A percentile compares a stretch with the other conserved stretches of the same genome.
Conservation (phyloP, 768 basidiomycete species). For the Zangia roseola region DNA sequence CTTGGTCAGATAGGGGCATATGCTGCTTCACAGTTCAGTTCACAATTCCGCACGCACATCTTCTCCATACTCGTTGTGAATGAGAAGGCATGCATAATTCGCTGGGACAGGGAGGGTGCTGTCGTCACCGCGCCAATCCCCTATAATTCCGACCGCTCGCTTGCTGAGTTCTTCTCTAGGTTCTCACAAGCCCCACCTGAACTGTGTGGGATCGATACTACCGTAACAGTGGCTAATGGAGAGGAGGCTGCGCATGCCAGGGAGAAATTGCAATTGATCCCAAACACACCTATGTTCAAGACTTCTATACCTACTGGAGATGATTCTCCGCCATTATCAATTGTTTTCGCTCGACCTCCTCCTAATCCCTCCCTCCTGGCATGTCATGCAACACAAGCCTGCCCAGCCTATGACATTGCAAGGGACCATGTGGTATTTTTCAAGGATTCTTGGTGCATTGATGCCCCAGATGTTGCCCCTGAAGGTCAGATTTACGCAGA, state of each 20-base stretch:
- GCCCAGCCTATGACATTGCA: too few relatives aligned
- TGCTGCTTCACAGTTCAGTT: constrained; percentile 15
- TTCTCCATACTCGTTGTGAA: constrained; percentile 31
- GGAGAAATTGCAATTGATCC: not conserved
- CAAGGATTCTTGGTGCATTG: too few relatives aligned
- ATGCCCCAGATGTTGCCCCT: too few relatives aligned
- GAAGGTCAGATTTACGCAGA: too few relatives aligned
- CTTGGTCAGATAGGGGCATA: constrained; percentile 28
- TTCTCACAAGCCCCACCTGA: constrained; percentile 15
- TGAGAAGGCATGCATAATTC: constrained; percentile 26
- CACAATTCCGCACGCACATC: constrained; percentile 29
- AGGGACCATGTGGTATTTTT: too few relatives aligned
- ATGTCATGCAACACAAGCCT: too few relatives aligned
- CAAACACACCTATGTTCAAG: too few relatives aligned
- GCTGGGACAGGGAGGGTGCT: constrained; percentile 34
- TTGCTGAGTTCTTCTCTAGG: constrained; percentile 25
- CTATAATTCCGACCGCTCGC: constrained; percentile 7
- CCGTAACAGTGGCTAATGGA: not conserved
- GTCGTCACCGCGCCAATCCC: constrained; percentile 26
- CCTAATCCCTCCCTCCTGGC: too few relatives aligned
- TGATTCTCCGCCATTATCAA: too few relatives aligned
- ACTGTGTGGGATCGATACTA: constrained; percentile 24
- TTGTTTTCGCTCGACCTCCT: too few relatives aligned
- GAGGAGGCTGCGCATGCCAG: not conserved
- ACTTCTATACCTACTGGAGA: too few relatives aligned